Percentiles rank a stretch among this genome's conserved stretches.
These are phyloP conservation scores for Lichina pygmaea DNA, from an alignment of 495 filamentous ascomycete species.

Conservation along the genomic window DNA sequence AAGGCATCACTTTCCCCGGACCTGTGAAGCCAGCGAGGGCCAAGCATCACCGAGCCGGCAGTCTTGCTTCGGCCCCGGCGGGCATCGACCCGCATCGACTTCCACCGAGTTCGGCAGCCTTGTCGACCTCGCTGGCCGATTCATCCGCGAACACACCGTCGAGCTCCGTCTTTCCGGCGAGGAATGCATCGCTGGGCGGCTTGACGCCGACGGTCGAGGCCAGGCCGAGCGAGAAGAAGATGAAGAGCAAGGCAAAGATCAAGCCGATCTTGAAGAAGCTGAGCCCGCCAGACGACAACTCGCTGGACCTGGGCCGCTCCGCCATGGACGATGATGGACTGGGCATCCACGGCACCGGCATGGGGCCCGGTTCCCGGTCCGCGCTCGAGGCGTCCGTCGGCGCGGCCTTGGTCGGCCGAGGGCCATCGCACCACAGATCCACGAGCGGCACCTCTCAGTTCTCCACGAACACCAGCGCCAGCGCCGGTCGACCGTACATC, in stretches of 20 bases:
- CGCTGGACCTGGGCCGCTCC: slow-evolving; percentile 26
- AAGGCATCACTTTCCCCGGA: no score
- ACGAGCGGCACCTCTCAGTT: slow-evolving; percentile 28
- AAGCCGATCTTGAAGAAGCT: slow-evolving; percentile 31
- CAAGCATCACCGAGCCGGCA: no score
- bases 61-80: no score
- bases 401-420: slow-evolving; percentile 4
- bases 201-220: background rate
- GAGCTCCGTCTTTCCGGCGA: background rate
- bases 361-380: slow-evolving; percentile 13
- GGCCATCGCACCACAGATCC: slow-evolving; percentile 22
- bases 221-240: background rate
- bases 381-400: slow-evolving; percentile 10
- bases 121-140: no score
- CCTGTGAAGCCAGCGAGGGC: no score
- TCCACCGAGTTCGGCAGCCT: no score
- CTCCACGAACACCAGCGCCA: slow-evolving; percentile 20
- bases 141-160: no score
- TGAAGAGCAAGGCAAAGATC: slow-evolving; percentile 17
- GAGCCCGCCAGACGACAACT: slow-evolving; percentile 20
- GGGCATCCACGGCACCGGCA: slow-evolving; percentile 25
- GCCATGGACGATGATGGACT: slow-evolving; percentile 27
- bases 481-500: slow-evolving; percentile 23
- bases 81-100: no score
- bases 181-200: background rate